Conservation (phyloP, 192 early-diverging fungal species). For the Umbelopsis ramanniana region DNA sequence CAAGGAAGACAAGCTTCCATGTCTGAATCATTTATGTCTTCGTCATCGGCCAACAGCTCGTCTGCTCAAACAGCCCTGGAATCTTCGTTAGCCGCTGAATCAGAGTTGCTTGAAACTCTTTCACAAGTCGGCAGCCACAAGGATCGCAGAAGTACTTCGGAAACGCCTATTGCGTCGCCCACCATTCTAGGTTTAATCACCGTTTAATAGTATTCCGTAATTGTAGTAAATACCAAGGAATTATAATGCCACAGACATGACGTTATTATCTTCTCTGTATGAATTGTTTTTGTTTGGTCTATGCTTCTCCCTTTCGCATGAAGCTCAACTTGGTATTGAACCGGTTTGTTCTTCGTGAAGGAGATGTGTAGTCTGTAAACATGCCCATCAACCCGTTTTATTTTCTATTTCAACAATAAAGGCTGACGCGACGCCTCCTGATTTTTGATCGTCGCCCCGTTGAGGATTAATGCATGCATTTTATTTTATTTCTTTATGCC, state of each 20-base stretch:
- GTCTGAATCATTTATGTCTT: no score
- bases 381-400: no score
- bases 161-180: background rate
- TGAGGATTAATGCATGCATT: background rate
- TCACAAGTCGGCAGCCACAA: background rate
- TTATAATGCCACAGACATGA: no score
- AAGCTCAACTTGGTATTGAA: no score
- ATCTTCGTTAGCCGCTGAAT: background rate
- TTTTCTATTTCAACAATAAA: background rate
- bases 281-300: no score
- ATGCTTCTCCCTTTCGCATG: no score
- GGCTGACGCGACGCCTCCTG: background rate
- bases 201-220: background rate
- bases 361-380: no score
- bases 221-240: background rate
- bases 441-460: background rate
- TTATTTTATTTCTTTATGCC: background rate
- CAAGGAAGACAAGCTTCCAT: background rate
- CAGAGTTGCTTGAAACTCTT: conserved; percentile 10
- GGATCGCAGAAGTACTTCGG: background rate
- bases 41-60: background rate
- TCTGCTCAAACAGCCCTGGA: conserved; percentile 10
- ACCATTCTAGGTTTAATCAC: conserved; percentile 5
- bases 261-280: no score
- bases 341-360: no score